These are phyloP conservation scores for Colletotrichum euphorbiae DNA, from an alignment of 2,329 filamentous ascomycete genomes.

Conservation along the genomic window DNA sequence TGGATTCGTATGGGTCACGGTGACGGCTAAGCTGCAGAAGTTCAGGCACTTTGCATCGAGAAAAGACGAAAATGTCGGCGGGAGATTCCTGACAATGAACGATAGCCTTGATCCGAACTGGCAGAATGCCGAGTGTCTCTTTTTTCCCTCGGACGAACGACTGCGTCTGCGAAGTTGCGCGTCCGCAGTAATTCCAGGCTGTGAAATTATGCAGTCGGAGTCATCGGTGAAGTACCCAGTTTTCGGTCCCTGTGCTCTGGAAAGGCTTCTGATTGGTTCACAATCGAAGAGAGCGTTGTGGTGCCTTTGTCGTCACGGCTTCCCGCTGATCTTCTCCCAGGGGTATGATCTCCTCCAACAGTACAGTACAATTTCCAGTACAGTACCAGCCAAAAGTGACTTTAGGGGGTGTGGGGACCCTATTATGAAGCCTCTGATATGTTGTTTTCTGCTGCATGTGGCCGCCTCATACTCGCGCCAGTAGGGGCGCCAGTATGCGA, in stretches of 20 bases:
- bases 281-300: background rate
- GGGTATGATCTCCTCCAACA: too few species aligned
- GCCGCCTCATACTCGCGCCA: too few species aligned
- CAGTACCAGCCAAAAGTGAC: too few species aligned
- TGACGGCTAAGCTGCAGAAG: background rate
- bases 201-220: background rate
- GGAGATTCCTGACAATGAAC: background rate
- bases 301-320: constrained; percentile 5
- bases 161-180: background rate
- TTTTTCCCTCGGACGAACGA: background rate
- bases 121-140: background rate
- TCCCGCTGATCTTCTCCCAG: constrained; percentile 2
- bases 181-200: constrained; percentile 5
- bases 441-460: too few species aligned
- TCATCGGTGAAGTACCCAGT: background rate
- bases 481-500: too few species aligned
- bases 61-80: background rate
- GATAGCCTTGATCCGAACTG: too few species aligned
- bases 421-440: too few species aligned
- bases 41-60: too few species aligned
- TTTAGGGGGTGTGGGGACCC: too few species aligned
- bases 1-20: background rate
- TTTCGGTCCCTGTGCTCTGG: background rate
- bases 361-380: too few species aligned
- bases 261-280: background rate